phyloP scores from a whole-genome alignment of 2,329 filamentous ascomycete species.

The Cercospora beticola region DNA sequence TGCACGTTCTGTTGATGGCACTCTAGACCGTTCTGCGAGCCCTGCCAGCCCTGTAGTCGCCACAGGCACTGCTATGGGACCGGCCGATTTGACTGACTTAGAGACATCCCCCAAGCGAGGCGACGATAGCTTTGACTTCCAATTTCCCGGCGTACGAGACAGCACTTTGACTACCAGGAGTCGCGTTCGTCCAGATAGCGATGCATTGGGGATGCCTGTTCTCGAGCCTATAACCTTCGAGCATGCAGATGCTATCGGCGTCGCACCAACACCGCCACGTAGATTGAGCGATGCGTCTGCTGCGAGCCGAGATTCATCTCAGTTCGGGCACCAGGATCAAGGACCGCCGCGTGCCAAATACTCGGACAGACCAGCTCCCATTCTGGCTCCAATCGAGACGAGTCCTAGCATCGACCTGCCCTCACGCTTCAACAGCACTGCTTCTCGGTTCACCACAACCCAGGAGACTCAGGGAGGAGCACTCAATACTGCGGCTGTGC shows the following conservation, averaged over 20 bases:
- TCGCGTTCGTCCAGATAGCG: slow-evolving; percentile 24
- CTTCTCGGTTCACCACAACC: slow-evolving; percentile 14
- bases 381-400: slow-evolving; percentile 33
- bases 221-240: slow-evolving; percentile 26
- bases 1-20: slow-evolving; percentile 16
- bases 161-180: slow-evolving; percentile 13
- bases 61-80: background rate
- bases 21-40: slow-evolving; percentile 20
- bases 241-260: slow-evolving; percentile 24
- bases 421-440: slow-evolving; percentile 33
- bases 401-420: slow-evolving; percentile 35
- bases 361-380: slow-evolving; percentile 28
- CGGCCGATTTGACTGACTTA: slow-evolving; percentile 15
- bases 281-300: slow-evolving; percentile 20
- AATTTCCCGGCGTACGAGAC: slow-evolving; percentile 20
- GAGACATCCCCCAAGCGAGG: slow-evolving; percentile 2
- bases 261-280: slow-evolving; percentile 9
- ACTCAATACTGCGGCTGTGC: background rate
- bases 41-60: slow-evolving; percentile 7
- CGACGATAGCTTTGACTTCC: slow-evolving; percentile 27
- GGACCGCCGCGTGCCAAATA: slow-evolving; percentile 10
- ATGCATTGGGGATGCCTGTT: slow-evolving; percentile 24
- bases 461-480: background rate
- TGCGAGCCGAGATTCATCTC: slow-evolving; percentile 6
- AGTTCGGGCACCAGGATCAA: slow-evolving; percentile 1